Base-by-base conservation (phyloP, 2,329 filamentous ascomycete genomes). In the Aspergillus persii region DNA sequence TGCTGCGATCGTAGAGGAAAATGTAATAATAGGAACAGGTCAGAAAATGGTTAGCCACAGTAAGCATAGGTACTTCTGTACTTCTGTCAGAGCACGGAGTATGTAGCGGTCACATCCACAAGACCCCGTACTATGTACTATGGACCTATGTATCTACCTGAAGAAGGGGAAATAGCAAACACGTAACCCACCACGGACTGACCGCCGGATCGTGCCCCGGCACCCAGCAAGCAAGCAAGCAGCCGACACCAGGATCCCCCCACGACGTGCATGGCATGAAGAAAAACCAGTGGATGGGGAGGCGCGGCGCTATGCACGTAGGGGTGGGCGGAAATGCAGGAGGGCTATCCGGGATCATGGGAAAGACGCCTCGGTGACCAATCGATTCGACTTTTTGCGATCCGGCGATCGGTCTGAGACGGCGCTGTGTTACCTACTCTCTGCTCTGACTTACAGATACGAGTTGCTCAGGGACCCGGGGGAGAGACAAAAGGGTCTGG, bases 271-370 rank as follows among this genome's bases (percentile, higher is more conserved):
- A 59, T 61, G 56, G 59, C 55, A 61, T 55, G 60, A 61, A 56
- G 61, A 65, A 30, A 23, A 44, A 31, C n/a, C 41, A 23, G 30
- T 48, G 18, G 26, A 46, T 23, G 8, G 48, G 23, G 11, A 36
- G 8, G 33, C 33, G 11, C 33, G 33, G 18, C 18, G 18, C 18
- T 23, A 23, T 23, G 18, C 12, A 39, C 15, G 36, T 39, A 39
- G 9, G 36, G 54, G 50, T 59, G 50, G 57, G 51, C 56, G 56
- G 57, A 49, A 60, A 52, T 61, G 61, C 60, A 57, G 54, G 33
- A 48, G 48, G 51, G 61, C 18, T 51, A 65, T 61, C 64, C 60
- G 59, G 62, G 53, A 60, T 60, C 50, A 59, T 59, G 60, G 62
- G 57, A 55, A 57, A 31, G 26, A 6, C 7, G 15, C 12, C 7